phyloP scores from a whole-genome alignment of 192 early-diverging fungal species.

The Podila clonocystis region DNA sequence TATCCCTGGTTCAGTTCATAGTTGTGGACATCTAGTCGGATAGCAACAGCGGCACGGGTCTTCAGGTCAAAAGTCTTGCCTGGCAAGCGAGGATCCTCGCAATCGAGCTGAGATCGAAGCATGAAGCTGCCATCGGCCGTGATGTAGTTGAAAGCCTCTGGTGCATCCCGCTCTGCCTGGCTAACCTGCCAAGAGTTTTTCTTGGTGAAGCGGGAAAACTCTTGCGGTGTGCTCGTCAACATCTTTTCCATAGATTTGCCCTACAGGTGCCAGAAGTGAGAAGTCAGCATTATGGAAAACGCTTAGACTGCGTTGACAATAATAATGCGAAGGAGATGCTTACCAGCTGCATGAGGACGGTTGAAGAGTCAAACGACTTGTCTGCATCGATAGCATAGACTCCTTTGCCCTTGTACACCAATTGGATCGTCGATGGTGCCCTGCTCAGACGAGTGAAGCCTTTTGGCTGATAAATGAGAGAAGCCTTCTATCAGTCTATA shows the following conservation, averaged over 20 bases:
- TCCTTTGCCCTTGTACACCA: slow-evolving; percentile 73
- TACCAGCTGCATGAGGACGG: slow-evolving; percentile 78
- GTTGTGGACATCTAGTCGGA: slow-evolving; percentile 84
- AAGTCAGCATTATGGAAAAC: background rate
- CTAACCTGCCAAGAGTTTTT: slow-evolving; percentile 55
- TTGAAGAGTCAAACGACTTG: slow-evolving; percentile 78
- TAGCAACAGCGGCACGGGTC: slow-evolving; percentile 83
- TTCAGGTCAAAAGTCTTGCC: slow-evolving; percentile 92
- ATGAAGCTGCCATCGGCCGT: slow-evolving; percentile 70
- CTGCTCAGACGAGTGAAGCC: slow-evolving; percentile 72
- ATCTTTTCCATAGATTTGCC: slow-evolving; percentile 92
- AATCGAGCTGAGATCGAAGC: slow-evolving; percentile 92
- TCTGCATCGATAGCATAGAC: slow-evolving; percentile 88
- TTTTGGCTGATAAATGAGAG: slow-evolving; percentile 44
- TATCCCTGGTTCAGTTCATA: slow-evolving; percentile 78
- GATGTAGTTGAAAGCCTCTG: slow-evolving; percentile 78
- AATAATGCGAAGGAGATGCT: background rate
- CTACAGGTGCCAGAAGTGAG: slow-evolving; percentile 26
- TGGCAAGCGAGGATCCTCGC: slow-evolving; percentile 77
- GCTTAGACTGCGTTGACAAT: background rate
- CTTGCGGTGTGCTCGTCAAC: slow-evolving; percentile 71
- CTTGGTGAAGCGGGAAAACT: slow-evolving; percentile 78
- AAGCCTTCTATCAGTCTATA: background rate
- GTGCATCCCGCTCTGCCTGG: slow-evolving; percentile 51
- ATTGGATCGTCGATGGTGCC: slow-evolving; percentile 73